Base-by-base conservation (phyloP, 2,329 filamentous ascomycete genomes). In the Phaeosphaeria sp. region DNA sequence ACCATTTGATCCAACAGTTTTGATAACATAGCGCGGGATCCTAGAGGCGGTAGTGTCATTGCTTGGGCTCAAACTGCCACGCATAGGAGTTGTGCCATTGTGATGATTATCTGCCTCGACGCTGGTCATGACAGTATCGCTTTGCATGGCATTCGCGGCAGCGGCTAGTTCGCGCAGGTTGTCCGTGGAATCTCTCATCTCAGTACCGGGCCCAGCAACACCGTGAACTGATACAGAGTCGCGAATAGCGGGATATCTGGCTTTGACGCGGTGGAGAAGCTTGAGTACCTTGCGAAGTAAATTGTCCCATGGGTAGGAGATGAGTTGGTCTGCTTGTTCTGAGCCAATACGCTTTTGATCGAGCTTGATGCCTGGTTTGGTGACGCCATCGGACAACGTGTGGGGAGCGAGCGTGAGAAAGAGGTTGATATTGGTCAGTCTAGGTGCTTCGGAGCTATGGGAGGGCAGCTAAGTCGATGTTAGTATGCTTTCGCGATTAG, bases 301-400 rank as follows among this genome's bases (percentile, higher is more conserved):
- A 9, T 63, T 58, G 17, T 56, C 49, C 46, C 66, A 75, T 7
- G 66, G 58, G 25, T 69, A 64, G 33, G 63, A 63, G 5, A 62
- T 62, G 42, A 64, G 44, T 20, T 63, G 58, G 15, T 54, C 54
- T n/a, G 54, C n/a, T 33, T 58, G 47, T 11, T 56, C 49, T 6
- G 64, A 56, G 7, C 54, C 49, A 50, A 69, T 67, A 58, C 65
- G 66, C 39, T 62, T 67, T 39, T 69, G 62, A 22, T 56, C 55
- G 23, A 76, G 63, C 30, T 72, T 72, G 50, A 60, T 74, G 23
- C 87, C 87, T 60, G 90, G 89, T 68, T 86, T 89, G 25, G 87
- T 44, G n/a, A 46, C 30, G 2, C 43, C 23, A n/a, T 33, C 39
- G 11, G 48, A 17, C 1, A 30, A 27, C 1, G 25, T 33, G 15